A percentile compares a stretch with the other conserved stretches of the same genome.
phyloP scores from a whole-genome alignment of 768 basidiomycete species.

The Phylloporus sp. region DNA sequence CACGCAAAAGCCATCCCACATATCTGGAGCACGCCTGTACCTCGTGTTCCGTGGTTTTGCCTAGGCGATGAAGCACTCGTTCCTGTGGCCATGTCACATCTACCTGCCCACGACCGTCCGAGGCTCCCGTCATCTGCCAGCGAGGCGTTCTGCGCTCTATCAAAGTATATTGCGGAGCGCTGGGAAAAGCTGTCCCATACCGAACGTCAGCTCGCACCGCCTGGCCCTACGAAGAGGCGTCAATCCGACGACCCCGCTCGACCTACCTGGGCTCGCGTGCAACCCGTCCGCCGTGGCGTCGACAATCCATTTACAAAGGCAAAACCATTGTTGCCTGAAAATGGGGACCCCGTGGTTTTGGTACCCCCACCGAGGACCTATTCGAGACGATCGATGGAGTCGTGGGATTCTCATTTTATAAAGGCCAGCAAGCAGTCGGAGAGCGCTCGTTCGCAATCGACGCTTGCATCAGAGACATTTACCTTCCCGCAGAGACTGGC shows the following conservation, averaged over 20 bases:
- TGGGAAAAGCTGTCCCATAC: constrained; percentile 26
- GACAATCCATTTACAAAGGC: constrained; percentile 47
- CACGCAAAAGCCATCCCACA: constrained; percentile 41
- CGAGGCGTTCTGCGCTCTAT: constrained; percentile 20
- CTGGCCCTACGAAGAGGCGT: constrained; percentile 14
- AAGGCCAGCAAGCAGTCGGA: constrained; percentile 27
- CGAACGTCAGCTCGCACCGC: constrained; percentile 18
- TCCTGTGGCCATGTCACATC: constrained; percentile 1
- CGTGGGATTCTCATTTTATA: constrained; percentile 33
- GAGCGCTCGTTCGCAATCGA: constrained; percentile 14
- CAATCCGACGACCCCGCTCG: constrained; percentile 26
- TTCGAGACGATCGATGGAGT: constrained; percentile 15
- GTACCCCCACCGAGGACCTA: constrained; percentile 31
- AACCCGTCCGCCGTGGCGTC: constrained; percentile 45
- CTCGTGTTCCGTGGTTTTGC: constrained; percentile 56
- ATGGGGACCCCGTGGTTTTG: constrained; percentile 20
- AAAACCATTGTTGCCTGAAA: constrained; percentile 17
- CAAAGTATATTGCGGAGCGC: constrained; percentile 28
- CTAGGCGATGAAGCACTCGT: not conserved
- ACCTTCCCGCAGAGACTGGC: constrained; percentile 39
- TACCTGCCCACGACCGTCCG: constrained; percentile 9
- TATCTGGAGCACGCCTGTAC: constrained; percentile 52
- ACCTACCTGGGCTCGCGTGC: constrained; percentile 48
- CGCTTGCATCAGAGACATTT: constrained; percentile 10
- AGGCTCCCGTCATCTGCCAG: constrained; percentile 6